These are phyloP conservation scores for Alternaria sp. DNA, from an alignment of 2,329 filamentous ascomycete genomes.

Conservation along the genomic window DNA sequence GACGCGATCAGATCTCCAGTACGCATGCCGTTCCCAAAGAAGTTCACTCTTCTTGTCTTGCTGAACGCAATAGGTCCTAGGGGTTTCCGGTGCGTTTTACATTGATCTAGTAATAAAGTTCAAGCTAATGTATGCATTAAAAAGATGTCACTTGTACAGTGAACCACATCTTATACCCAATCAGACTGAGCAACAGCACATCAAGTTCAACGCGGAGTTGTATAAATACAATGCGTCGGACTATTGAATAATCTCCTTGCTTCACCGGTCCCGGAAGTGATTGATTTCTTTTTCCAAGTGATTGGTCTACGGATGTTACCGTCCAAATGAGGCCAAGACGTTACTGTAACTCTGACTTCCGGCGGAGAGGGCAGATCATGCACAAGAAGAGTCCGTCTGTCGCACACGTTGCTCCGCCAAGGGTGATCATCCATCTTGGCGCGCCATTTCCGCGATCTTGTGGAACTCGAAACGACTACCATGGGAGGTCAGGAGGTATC, in stretches of 20 bases:
- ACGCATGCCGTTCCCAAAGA: not conserved
- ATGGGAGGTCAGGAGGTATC: conserved; percentile 12
- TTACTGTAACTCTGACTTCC: conserved; percentile 1
- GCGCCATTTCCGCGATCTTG: conserved; percentile 20
- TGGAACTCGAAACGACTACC: conserved; percentile 5
- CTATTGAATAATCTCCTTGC: not conserved
- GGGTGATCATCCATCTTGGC: conserved; percentile 32
- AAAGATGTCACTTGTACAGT: not conserved
- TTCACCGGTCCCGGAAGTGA: not conserved
- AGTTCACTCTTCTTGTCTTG: too few relatives aligned
- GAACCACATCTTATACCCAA: not conserved
- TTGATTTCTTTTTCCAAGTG: not conserved
- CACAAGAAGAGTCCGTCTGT: conserved; percentile 16
- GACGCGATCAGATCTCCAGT: not conserved
- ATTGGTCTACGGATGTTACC: conserved; percentile 3
- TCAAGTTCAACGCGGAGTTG: not conserved
- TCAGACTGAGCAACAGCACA: not conserved
- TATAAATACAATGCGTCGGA: not conserved
- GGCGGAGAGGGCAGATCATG: conserved; percentile 22
- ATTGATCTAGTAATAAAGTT: not conserved
- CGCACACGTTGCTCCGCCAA: conserved; percentile 29
- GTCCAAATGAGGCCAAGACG: conserved; percentile 6
- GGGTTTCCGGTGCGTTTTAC: not conserved
- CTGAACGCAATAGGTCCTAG: not conserved
- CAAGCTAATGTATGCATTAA: not conserved